Conservation (phyloP, 108 stramenopile genomes). For the Aurantiochytrium sp. region DNA sequence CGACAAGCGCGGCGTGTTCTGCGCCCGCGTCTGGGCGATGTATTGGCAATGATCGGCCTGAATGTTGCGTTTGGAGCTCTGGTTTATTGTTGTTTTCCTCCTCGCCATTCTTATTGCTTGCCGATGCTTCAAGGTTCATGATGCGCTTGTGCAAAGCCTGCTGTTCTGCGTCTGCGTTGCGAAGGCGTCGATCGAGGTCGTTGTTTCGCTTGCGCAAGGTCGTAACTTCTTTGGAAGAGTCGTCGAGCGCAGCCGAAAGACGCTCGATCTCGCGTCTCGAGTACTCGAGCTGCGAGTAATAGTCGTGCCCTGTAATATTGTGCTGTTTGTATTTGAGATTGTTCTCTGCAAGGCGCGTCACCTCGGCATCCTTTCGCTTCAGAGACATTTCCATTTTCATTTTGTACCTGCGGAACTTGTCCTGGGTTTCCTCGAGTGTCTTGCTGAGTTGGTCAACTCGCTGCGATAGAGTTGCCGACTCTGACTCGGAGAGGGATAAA, state of each 20-base stretch:
- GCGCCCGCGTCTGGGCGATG: neutral
- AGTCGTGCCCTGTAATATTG: neutral
- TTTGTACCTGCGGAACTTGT: neutral
- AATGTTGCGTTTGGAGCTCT: too few relatives aligned
- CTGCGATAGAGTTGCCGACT: neutral
- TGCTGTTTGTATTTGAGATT: slow-evolving; percentile 1
- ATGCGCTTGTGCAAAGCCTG: neutral
- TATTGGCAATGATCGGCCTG: too few relatives aligned
- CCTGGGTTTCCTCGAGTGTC: neutral
- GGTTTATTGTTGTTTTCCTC: too few relatives aligned
- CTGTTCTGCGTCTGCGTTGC: neutral
- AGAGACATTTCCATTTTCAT: neutral
- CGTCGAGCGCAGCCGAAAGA: neutral
- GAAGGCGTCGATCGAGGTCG: neutral
- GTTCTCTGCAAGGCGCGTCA: neutral
- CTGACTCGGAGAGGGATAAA: neutral
- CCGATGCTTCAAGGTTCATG: neutral
- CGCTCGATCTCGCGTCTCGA: neutral
- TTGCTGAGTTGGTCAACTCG: neutral
- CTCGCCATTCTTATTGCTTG: too few relatives aligned
- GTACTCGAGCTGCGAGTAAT: neutral
- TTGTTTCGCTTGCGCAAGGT: neutral
- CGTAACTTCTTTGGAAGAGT: neutral
- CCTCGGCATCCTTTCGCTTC: neutral
- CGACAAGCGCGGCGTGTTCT: neutral